Conservation (phyloP, 768 basidiomycete species). For the Aureoboletus auriporus region DNA sequence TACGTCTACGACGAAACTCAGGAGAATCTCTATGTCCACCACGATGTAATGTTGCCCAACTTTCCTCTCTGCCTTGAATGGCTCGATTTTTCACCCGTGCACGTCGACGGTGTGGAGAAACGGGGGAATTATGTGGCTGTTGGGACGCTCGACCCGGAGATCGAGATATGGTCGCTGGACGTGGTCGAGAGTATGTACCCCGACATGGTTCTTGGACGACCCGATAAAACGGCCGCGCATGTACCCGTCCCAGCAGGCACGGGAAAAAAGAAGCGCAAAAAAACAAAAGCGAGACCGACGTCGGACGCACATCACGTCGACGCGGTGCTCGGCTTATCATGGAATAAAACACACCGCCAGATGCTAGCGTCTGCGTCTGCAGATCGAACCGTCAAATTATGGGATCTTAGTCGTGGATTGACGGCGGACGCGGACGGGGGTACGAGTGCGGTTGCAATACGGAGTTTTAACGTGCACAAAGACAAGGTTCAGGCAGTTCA, state of each 20-base stretch:
- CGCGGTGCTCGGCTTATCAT: constrained; percentile 87
- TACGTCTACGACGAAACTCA: constrained; percentile 73
- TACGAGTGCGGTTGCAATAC: constrained; percentile 55
- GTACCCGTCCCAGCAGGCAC: constrained; percentile 73
- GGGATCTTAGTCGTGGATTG: constrained; percentile 83
- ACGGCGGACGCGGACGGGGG: constrained; percentile 45
- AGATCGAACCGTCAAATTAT: constrained; percentile 93
- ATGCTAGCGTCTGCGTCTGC: constrained; percentile 90
- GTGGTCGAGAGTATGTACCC: constrained; percentile 93
- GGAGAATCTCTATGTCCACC: constrained; percentile 75
- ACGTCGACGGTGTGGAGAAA: constrained; percentile 25
- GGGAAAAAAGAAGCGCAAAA: constrained; percentile 95
- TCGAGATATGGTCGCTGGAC: constrained; percentile 28
- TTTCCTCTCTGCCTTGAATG: too few species aligned
- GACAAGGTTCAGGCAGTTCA: constrained; percentile 96
- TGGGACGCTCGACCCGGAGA: constrained; percentile 23
- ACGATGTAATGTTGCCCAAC: too few species aligned
- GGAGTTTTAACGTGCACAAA: constrained; percentile 81
- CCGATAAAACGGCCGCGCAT: too few species aligned
- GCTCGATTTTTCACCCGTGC: constrained; percentile 27
- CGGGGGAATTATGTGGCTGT: too few species aligned
- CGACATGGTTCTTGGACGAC: constrained; percentile 75
- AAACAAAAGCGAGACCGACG: constrained; percentile 60
- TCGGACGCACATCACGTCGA: constrained; percentile 83
- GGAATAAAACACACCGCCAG: constrained; percentile 90